phyloP scores from a whole-genome alignment of 495 filamentous ascomycete genomes.

The Apiosordaria backusii region DNA sequence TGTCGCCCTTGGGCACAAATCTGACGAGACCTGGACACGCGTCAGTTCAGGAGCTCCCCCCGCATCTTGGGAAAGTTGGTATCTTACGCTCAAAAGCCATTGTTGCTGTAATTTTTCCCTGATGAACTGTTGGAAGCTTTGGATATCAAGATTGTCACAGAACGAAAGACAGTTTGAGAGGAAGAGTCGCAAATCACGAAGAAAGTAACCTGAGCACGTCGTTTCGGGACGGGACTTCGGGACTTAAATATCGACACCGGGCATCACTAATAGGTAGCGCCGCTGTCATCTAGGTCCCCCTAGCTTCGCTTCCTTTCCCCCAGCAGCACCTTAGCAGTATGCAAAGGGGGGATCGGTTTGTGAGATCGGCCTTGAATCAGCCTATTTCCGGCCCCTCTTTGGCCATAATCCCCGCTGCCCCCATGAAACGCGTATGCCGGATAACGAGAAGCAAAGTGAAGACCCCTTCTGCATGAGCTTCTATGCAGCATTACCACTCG shows the following conservation, averaged over 20 bases:
- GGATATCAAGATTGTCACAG: not conserved
- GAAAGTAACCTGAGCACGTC: not conserved
- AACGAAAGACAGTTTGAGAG: not conserved
- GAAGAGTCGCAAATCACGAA: not conserved
- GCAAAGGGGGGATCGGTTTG: not conserved
- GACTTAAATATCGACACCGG: conserved; percentile 4
- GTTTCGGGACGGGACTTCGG: not conserved
- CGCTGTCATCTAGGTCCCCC: not conserved
- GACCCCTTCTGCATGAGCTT: not conserved
- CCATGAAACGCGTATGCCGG: not conserved
- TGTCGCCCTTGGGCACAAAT: conserved; percentile 53
- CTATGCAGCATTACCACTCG: too few relatives aligned
- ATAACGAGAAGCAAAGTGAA: not conserved
- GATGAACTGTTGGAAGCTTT: not conserved
- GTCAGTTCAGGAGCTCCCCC: not conserved
- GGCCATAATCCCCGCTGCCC: not conserved
- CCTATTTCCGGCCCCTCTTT: conserved; percentile 2
- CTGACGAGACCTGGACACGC: conserved; percentile 52
- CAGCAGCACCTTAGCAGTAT: not conserved
- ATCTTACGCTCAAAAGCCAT: conserved; percentile 6
- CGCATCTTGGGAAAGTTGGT: not conserved
- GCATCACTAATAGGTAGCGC: conserved; percentile 3
- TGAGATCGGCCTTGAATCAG: not conserved
- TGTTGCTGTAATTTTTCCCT: not conserved
- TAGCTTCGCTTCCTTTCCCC: not conserved